A percentile compares a stretch with the other conserved stretches of the same genome.
phyloP scores from a whole-genome alignment of 495 filamentous ascomycete species.

The Trichoderma asperelloides region DNA sequence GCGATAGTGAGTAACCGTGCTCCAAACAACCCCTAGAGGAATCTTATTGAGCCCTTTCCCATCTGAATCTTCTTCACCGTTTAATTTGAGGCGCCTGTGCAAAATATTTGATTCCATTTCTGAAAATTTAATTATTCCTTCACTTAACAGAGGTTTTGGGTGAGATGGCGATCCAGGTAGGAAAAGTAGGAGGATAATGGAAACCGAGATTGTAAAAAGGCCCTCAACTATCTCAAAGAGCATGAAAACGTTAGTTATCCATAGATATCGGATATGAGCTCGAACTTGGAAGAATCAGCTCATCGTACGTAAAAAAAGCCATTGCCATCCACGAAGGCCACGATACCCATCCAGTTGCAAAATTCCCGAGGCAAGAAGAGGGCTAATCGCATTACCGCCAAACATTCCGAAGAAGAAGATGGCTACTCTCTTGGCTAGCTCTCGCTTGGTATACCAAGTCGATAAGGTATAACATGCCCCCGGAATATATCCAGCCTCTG shows the following conservation, averaged over 20 bases:
- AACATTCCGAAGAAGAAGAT: slow-evolving; percentile 43
- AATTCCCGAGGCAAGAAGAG: slow-evolving; percentile 43
- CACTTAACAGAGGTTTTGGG: slow-evolving; percentile 29
- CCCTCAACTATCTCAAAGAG: slow-evolving; percentile 33
- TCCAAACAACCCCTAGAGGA: slow-evolving; percentile 38
- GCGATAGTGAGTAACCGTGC: slow-evolving; percentile 31
- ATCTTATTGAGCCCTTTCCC: slow-evolving; percentile 27
- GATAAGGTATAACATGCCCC: slow-evolving; percentile 21
- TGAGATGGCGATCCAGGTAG: slow-evolving; percentile 35
- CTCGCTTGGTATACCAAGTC: slow-evolving; percentile 19
- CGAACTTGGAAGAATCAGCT: no score
- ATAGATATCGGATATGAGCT: slow-evolving; percentile 5
- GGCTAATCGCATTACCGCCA: slow-evolving; percentile 25
- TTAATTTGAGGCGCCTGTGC: slow-evolving; percentile 12
- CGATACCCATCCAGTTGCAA: slow-evolving; percentile 31
- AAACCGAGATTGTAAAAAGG: slow-evolving; percentile 40
- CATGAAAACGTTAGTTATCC: slow-evolving; percentile 6
- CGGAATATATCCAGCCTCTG: slow-evolving; percentile 31
- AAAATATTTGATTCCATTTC: slow-evolving; percentile 13
- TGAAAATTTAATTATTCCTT: slow-evolving; percentile 20
- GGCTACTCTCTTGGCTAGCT: slow-evolving; percentile 33
- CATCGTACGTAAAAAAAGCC: slow-evolving; percentile 41
- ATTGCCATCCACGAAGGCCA: slow-evolving; percentile 44
- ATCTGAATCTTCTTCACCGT: slow-evolving; percentile 12
- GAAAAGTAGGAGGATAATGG: slow-evolving; percentile 33